A percentile compares a stretch with the other conserved stretches of the same genome.
Conservation (phyloP, 2,329 filamentous ascomycete genomes). For the Stagonosporopsis rhizophila region DNA sequence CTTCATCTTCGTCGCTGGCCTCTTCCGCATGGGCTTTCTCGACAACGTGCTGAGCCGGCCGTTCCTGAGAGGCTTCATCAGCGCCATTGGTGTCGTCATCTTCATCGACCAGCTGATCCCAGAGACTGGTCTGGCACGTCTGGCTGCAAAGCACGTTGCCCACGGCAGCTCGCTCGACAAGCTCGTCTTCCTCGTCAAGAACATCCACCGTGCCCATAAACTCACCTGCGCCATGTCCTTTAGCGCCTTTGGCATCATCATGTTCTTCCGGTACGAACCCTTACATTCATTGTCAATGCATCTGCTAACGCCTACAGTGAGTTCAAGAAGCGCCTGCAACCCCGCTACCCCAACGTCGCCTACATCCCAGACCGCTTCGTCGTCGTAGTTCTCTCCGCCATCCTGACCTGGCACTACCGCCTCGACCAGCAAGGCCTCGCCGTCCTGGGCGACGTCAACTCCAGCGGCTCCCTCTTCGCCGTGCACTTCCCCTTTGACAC, state of each 20-base stretch:
- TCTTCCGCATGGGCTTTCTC: conserved; percentile 86
- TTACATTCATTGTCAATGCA: not conserved
- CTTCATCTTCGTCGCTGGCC: conserved; percentile 85
- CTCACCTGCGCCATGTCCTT: conserved; percentile 80
- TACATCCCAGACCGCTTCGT: conserved; percentile 92
- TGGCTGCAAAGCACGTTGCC: conserved; percentile 72
- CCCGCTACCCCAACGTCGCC: conserved; percentile 78
- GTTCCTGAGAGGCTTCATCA: conserved; percentile 94
- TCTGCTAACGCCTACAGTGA: conserved; percentile 58
- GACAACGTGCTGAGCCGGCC: conserved; percentile 93
- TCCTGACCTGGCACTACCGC: conserved; percentile 76
- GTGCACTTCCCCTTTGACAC: conserved; percentile 87
- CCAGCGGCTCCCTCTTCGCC: conserved; percentile 73
- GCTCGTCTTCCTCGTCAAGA: conserved; percentile 75
- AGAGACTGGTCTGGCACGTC: conserved; percentile 76
- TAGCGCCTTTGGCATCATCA: conserved; percentile 83
- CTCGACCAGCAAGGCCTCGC: conserved; percentile 85
- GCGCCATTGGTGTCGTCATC: conserved; percentile 95
- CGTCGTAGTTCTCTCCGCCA: conserved; percentile 83
- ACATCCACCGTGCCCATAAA: conserved; percentile 71
- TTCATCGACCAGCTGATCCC: conserved; percentile 93
- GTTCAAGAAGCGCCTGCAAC: conserved; percentile 80
- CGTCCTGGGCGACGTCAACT: conserved; percentile 81
- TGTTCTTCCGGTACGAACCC: conserved; percentile 67
- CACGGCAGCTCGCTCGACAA: conserved; percentile 91